phyloP scores from a whole-genome alignment of 768 basidiomycete species.

The Leccinum disarticulatum region DNA sequence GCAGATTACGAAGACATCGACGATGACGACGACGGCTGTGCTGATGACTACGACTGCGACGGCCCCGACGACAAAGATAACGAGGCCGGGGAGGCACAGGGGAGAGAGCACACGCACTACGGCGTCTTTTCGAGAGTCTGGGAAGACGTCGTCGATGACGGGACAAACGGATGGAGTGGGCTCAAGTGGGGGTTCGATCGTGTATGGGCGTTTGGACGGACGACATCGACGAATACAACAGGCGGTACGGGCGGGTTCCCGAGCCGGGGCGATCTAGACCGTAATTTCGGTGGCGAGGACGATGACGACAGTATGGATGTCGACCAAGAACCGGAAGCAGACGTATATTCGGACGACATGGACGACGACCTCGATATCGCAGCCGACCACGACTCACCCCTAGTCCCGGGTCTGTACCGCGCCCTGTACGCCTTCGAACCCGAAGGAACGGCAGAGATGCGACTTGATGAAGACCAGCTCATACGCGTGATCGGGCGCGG shows the following conservation, averaged over 20 bases:
- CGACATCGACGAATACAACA: conserved; percentile 9
- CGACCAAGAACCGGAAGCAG: conserved; percentile 34
- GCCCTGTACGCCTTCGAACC: conserved; percentile 79
- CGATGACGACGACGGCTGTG: neutral
- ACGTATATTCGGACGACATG: conserved; percentile 22
- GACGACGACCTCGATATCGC: conserved; percentile 5
- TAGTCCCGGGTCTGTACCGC: conserved; percentile 71
- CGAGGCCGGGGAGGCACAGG: conserved; percentile 9
- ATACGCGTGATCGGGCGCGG: conserved; percentile 73
- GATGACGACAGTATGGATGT: conserved; percentile 25
- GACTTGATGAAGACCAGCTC: conserved; percentile 71
- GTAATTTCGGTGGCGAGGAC: conserved; percentile 44
- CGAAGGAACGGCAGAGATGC: conserved; percentile 83
- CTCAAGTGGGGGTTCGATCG: conserved; percentile 45
- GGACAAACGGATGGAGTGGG: conserved; percentile 34
- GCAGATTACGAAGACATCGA: neutral
- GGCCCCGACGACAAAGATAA: conserved; percentile 13
- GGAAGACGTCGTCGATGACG: conserved; percentile 31
- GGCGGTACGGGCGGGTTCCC: conserved; percentile 26
- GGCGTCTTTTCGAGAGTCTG: conserved; percentile 9
- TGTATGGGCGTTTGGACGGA: conserved; percentile 35
- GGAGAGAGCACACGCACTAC: neutral
- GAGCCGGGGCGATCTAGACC: conserved; percentile 44
- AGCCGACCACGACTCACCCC: conserved; percentile 33
- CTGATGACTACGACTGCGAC: neutral